Conservation (phyloP, 805 yeast genomes). For the Suhomyces canberraensis region DNA sequence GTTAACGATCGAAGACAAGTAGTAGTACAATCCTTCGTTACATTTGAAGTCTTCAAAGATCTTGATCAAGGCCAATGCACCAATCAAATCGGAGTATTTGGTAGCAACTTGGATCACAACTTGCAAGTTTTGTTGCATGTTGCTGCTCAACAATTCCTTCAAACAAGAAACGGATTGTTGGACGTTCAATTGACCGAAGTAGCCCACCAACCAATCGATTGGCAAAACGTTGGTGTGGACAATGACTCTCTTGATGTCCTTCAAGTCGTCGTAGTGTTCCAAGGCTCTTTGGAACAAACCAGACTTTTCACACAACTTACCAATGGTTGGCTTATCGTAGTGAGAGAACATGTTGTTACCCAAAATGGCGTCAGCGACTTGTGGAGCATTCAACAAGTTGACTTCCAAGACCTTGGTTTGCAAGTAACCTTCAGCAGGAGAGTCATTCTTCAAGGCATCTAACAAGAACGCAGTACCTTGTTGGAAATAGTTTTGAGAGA, state of each 20-base stretch:
- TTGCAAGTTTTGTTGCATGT: constrained; percentile 84
- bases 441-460: constrained; percentile 91
- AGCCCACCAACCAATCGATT: constrained; percentile 88
- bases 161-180: constrained; percentile 89
- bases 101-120: constrained; percentile 95
- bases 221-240: constrained; percentile 83
- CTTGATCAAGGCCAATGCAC: constrained; percentile 79
- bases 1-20: constrained; percentile 89
- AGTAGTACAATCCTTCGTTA: constrained; percentile 90
- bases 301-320: constrained; percentile 91
- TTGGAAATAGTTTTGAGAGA: constrained; percentile 90
- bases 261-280: constrained; percentile 91
- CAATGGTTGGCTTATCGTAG: constrained; percentile 91
- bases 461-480: constrained; percentile 97
- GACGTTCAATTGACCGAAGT: constrained; percentile 90
- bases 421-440: constrained; percentile 91
- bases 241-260: constrained; percentile 92
- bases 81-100: constrained; percentile 90
- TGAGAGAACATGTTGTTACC: constrained; percentile 95
- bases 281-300: constrained; percentile 93
- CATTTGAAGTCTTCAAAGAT: constrained; percentile 92
- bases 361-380: constrained; percentile 97
- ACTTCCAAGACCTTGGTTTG: constrained; percentile 94
- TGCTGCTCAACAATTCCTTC: constrained; percentile 75
- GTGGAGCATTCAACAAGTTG: constrained; percentile 93